Evolutionary conservation across 2,329 filamentous ascomycete species (phyloP).

Genomic region (Pestalotiopsis sp.): DNA sequence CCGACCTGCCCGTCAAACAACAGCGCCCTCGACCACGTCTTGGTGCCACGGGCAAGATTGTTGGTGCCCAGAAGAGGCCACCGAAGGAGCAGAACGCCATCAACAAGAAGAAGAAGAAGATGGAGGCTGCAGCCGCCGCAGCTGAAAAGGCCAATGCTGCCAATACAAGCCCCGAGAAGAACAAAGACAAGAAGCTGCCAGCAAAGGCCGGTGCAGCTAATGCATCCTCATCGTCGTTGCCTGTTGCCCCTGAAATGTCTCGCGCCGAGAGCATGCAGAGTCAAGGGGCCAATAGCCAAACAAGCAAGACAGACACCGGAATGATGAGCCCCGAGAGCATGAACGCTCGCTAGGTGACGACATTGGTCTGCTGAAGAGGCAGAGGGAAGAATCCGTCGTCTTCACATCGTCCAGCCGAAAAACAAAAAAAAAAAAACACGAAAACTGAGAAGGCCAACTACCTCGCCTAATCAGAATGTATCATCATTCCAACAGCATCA

Average conservation of each 20-base stretch:
- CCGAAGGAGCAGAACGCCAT: constrained; percentile 81
- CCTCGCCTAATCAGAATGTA: not conserved
- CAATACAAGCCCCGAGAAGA: constrained; percentile 40
- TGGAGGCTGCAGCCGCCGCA: constrained; percentile 59
- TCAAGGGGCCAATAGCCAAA: constrained; percentile 62
- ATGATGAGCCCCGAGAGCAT: constrained; percentile 89
- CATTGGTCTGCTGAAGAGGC: not conserved
- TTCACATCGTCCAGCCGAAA: not conserved
- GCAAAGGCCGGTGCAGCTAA: constrained; percentile 42
- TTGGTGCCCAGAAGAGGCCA: constrained; percentile 80
- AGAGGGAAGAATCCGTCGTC: constrained; percentile 10
- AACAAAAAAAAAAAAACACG: not conserved
- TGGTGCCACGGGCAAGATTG: constrained; percentile 80
- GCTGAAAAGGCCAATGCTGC: constrained; percentile 34
- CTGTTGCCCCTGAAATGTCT: constrained; percentile 55
- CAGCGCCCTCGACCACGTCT: constrained; percentile 70
- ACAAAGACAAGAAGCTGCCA: constrained; percentile 50
- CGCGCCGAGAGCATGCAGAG: constrained; percentile 53
- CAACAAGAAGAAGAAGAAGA: constrained; percentile 87
- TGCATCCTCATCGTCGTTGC: constrained; percentile 41
- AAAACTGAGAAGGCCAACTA: not conserved
- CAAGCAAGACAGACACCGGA: constrained; percentile 70
- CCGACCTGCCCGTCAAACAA: constrained; percentile 93
- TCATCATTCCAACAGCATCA: not conserved
- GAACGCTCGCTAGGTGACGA: constrained; percentile 39